Evolutionary conservation across 2,329 filamentous ascomycete genomes (phyloP).

Genomic region (Tolypocladium guangdongense): DNA sequence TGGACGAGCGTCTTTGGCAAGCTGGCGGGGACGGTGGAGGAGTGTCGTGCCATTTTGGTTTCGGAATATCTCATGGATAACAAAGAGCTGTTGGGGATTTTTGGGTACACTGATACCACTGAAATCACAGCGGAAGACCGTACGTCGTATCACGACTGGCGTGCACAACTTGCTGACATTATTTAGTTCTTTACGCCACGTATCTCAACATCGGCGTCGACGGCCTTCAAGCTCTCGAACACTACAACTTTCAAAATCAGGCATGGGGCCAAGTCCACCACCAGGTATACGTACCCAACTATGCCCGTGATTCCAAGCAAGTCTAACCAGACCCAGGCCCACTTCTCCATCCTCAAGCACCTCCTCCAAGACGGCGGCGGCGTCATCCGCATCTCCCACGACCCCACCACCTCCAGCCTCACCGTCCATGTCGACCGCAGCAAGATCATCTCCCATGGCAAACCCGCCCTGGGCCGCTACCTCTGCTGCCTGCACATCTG

Average conservation of each 20-base stretch:
- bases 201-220: no score
- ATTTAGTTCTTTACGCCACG: no score
- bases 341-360: constrained; percentile 50
- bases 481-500: constrained; percentile 49
- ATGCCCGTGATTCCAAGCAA: no score
- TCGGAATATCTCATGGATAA: constrained; percentile 32
- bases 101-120: constrained; percentile 25
- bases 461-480: constrained; percentile 46
- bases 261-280: constrained; percentile 35
- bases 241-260: no score
- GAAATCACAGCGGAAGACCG: constrained; percentile 27
- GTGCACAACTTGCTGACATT: no score
- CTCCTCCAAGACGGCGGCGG: constrained; percentile 42
- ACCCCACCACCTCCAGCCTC: constrained; percentile 32
- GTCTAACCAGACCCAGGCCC: no score
- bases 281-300: no score
- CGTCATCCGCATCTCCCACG: constrained; percentile 38
- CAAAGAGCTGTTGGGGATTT: constrained; percentile 27
- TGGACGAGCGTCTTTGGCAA: constrained; percentile 51
- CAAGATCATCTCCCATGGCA: constrained; percentile 44
- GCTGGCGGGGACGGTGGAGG: constrained; percentile 49
- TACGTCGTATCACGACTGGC: constrained; percentile 10
- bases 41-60: constrained; percentile 34
- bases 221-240: no score
- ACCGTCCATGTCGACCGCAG: constrained; percentile 44